Base-by-base conservation (phyloP, 2,329 filamentous ascomycete genomes). In the Macrophomina tecta region DNA sequence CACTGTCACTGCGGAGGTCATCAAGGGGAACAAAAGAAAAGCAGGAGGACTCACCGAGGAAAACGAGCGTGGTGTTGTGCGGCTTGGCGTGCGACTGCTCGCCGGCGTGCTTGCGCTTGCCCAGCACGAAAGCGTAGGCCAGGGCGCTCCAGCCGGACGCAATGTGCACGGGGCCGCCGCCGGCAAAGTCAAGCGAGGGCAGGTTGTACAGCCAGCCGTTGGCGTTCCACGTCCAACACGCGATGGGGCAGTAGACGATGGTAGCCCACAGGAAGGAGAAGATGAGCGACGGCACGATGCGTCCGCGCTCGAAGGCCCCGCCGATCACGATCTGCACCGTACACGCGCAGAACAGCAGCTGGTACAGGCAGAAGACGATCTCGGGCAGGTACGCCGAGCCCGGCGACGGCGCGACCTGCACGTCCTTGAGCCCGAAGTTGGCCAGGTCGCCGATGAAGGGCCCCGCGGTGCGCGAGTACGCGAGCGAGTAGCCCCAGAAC, bases 161-260 rank as follows among this genome's bases (percentile, higher is more conserved):
- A 64, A 90, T 87, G 72, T 90, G 87, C 2, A 90, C 88, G 3
- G 87, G 88, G 1, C 88, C 87, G 12, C 85, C 85, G 63, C 87
- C 87, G 14, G 86, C 87, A 65, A 87, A 89, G 72, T 89, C 87
- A 68, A 86, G 82, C 0, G 84, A 82, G 0, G 85, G 84, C 2
- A 90, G 82, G 28, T 88, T 85, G 75, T 81, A 89, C 0, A 90
- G 78, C 88, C 88, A 90, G 11, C 88, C 88, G 63, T 84, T 85
- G n/a, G 83, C 73, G 71, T 90, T 90, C 88, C 88, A 90, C 4
- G 87, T 88, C 87, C 87, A 90, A 77, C 84, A 88, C 0, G 87
- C 87, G 42, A 90, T 84, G 0, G 84, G 83, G 70, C 83, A 89
- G 76, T 90, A 90, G 2, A 90, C 88, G 65, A 89, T 82, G 0